Evolutionary conservation across 345 rosid species (phyloP), one percentile per base, ranked within the genome.

Genomic region (Gossypium longicalyx): DNA sequence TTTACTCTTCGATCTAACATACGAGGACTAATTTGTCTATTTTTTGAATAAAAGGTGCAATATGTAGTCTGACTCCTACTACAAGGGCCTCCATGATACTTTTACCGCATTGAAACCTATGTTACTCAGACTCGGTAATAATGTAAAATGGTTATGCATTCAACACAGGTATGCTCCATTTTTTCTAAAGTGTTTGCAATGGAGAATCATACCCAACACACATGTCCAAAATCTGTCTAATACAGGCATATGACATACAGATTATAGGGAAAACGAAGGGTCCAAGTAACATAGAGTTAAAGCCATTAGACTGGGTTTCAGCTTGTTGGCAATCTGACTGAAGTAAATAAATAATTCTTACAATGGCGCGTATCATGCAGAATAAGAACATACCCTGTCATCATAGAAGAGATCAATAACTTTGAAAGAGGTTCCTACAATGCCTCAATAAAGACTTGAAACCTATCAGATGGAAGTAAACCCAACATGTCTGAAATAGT

Each of bases 401-500:
- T 94, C 93, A 94, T 91, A 25, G 98, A 94, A 27, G 98, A 94
- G 27, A 92, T 82, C 82, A 94, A 79, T 57, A 94, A 82, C 88
- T 89, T 94, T 9, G 91, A 92, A 74, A 94, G 89, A 57, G 97
- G 93, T 72, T 91, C 98, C 98, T 97, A 92, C 60, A 93, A 80
- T 52, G 98, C 91, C 74, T 94, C 94, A 12, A 92, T 92, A 72
- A 79, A 84, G 68, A 94, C 94, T 80, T 88, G 95, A 89, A 94
- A 94, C 80, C 92, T 87, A 77, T 90, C 91, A 19, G 98, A 94
- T 1, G 98, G 98, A 81, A 94, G 98, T 74, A 94, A 85, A 2
- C 98, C 98, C 82, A 94, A 79, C 98, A 94, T 94, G 79, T 98
- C 97, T 0, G 94, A 94, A 62, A 94, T 94, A 43, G 98, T 94